Base-by-base conservation (phyloP, 352 stramenopile genomes). In the Phytopythium montanum region DNA sequence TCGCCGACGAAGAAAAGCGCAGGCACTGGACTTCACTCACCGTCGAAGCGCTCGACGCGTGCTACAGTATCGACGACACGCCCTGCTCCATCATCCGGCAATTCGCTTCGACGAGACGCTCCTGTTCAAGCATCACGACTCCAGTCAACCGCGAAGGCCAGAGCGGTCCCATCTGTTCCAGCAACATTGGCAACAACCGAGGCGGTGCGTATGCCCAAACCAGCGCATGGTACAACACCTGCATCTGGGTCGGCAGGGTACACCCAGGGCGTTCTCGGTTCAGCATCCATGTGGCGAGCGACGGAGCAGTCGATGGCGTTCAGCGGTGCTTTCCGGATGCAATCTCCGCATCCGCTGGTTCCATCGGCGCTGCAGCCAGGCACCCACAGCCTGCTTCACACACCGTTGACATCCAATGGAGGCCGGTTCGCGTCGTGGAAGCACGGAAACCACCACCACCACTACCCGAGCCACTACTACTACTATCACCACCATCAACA, bases 391-490 rank as follows among this genome's bases (percentile, higher is more conserved):
- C 19, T 25, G 16, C 28, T 54, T 9, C 16, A 36, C 28, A 19
- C 19, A 10, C n/a, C 49, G 2, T 14, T 19, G 9, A 6, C 5
- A n/a, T 5, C 10, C 23, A 42, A n/a, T 19, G n/a, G 49, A 38
- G 65, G 66, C 33, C 69, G 68, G n/a, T 61, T 68, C 10, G 61
- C 69, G 16, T 86, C 69, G 16, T 86, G 76, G 76, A 83, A 83
- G 44, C 69, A 83, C 21, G 68, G 70, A 33, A 54, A 64, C 19
- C 13, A 33, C 7, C 23, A 52, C 25, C 45, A 52, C 45, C 23
- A 52, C 26, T 45, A 61, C 52, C 50, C 50, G 6, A 56, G 50
- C 16, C 50, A 45, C 50, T 56, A 56, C 31, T 56, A 56, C 31
- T 29, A 56, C 31, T 46, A 61, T 18, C 60, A 64, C 8, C 29